Evolutionary conservation across 495 filamentous ascomycete genomes (phyloP), one percentile per base, ranked within the genome.

Genomic region (Penicillium soppii): DNA sequence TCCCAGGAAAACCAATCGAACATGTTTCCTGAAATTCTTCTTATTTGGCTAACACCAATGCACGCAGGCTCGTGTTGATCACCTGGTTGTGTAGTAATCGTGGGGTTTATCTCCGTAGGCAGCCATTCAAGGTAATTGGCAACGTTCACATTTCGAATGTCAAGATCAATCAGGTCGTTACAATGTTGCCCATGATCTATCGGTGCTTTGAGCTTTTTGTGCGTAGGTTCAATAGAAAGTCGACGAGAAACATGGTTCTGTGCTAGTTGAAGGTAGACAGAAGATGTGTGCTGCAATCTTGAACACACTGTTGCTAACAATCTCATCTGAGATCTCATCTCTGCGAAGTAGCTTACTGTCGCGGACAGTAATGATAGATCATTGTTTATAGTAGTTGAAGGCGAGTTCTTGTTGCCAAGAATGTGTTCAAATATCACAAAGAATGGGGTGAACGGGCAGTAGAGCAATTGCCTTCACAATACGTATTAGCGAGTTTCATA

Each of bases 401-500:
- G 29, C 7, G 17, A 10, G 32, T 9, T 26, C 17, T 30, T 7
- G 4, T 16, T 26, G 20, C 42, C 29, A 7, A 56, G 20, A 23
- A 56, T 47, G 30, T 56, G 44, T 22, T 51, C 53, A 25, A 56
- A 56, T 32, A 56, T 40, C 22, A 56, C 53, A 20, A 61, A 54
- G 30, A 62, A 62, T 7, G 59, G 58, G 2, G 57, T 45, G 29
- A 57, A 61, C 1, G 57, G 57, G 13, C 47, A 61, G 43, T 61
- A 61, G 15, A 61, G 40, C 26, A 54, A 45, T 21, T 61, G 58
- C 58, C 58, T 61, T 22, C n/a, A n/a, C n/a, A n/a, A n/a, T n/a
- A n/a, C n/a, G n/a, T n/a, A n/a, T n/a, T n/a, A n/a, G n/a, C n/a
- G n/a, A n/a, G n/a, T n/a, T n/a, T n/a, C n/a, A n/a, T n/a, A n/a